Evolutionary conservation across 1,139 yeast species (phyloP).

Genomic region (Hemisphaericaspora subhashii): DNA sequence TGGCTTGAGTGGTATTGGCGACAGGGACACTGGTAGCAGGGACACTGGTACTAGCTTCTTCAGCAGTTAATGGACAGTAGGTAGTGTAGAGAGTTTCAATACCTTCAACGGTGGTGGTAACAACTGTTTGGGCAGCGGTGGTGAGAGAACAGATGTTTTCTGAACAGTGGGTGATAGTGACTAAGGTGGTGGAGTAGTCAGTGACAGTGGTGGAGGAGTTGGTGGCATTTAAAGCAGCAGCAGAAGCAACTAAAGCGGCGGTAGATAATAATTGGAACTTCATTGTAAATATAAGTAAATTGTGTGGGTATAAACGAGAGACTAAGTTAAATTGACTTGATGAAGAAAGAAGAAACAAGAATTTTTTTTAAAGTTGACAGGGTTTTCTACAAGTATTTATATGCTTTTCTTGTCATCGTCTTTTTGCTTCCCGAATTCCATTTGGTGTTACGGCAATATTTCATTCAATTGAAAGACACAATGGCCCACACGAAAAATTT

Average conservation of each 20-base stretch:
- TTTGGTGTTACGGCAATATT: too few relatives aligned
- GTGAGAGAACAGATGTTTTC: constrained; percentile 35
- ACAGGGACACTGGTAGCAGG: constrained; percentile 24
- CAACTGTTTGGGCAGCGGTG: constrained; percentile 26
- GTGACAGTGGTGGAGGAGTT: constrained; percentile 31
- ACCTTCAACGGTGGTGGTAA: constrained; percentile 44
- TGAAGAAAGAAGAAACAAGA: constrained; percentile 2
- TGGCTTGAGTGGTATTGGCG: constrained; percentile 22
- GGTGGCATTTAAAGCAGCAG: constrained; percentile 20
- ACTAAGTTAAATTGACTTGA: constrained; percentile 1
- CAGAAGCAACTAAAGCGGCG: constrained; percentile 27
- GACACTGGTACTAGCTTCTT: constrained; percentile 13
- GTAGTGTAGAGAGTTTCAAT: constrained; percentile 49
- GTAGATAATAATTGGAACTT: constrained; percentile 32
- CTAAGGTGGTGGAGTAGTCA: constrained; percentile 32
- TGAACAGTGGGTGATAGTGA: constrained; percentile 45
- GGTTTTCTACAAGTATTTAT: too few relatives aligned
- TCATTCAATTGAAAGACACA: too few relatives aligned
- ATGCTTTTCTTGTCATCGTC: too few relatives aligned
- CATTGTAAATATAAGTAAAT: constrained; percentile 22
- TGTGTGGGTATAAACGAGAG: constrained; percentile 13
- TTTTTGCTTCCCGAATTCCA: too few relatives aligned
- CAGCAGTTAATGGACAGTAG: constrained; percentile 41
- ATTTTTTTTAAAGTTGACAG: too few relatives aligned
- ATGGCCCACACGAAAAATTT: too few relatives aligned